Evolutionary conservation across 768 basidiomycete genomes (phyloP).

Genomic region (Atractiella rhizophila): DNA sequence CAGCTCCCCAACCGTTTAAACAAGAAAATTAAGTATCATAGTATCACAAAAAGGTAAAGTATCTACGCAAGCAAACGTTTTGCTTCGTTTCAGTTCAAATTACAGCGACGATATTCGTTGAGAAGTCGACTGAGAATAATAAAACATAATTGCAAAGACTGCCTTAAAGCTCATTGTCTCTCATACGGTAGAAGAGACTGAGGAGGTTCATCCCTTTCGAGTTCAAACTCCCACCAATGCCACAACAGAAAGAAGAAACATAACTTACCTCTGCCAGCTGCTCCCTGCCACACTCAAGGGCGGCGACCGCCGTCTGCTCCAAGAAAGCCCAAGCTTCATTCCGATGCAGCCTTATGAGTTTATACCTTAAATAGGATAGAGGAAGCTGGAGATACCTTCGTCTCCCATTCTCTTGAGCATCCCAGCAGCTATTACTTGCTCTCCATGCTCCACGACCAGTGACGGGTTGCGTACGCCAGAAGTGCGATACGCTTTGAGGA

Average conservation of each 20-base stretch:
- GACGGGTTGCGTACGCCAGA: conserved; percentile 23
- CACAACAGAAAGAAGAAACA: conserved; percentile 19
- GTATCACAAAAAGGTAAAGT: no score
- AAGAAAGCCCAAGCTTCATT: conserved; percentile 46
- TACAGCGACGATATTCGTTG: no score
- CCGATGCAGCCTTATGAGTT: neutral
- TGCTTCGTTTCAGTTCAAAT: no score
- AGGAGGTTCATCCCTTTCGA: no score
- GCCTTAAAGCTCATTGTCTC: neutral
- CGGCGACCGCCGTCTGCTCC: conserved; percentile 53
- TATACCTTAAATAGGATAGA: neutral
- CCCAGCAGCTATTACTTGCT: conserved; percentile 30
- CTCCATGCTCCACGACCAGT: conserved; percentile 34
- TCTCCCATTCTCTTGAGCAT: conserved; percentile 11
- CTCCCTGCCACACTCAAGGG: conserved; percentile 45
- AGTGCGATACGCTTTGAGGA: conserved; percentile 6
- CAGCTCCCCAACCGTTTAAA: no score
- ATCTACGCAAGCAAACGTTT: no score
- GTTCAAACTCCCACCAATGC: no score
- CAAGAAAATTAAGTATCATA: no score
- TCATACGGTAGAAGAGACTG: neutral
- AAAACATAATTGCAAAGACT: no score
- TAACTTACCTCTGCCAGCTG: conserved; percentile 46
- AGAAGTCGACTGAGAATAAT: no score
- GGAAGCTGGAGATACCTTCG: neutral